phyloP scores from a whole-genome alignment of 768 basidiomycete genomes.

The Termitomyces sp. region DNA sequence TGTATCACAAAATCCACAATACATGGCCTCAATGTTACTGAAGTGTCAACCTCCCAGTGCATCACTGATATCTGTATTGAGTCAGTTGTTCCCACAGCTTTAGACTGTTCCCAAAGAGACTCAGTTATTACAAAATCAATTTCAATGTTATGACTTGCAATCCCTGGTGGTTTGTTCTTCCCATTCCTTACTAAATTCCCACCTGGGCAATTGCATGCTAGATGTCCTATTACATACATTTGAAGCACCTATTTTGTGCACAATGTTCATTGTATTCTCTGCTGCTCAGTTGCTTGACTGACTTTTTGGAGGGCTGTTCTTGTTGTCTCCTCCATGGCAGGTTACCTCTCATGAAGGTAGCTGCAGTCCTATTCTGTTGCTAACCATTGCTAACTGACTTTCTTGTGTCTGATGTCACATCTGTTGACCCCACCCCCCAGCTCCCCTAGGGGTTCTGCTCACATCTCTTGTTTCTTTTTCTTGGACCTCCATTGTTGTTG shows the following conservation, averaged over 20 bases:
- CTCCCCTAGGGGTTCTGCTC: too few relatives aligned
- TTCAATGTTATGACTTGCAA: constrained; percentile 8
- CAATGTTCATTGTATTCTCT: neutral
- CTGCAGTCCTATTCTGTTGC: too few relatives aligned
- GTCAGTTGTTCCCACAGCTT: too few relatives aligned
- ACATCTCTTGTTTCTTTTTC: too few relatives aligned
- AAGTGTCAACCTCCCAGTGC: neutral
- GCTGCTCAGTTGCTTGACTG: neutral
- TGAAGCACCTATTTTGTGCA: neutral
- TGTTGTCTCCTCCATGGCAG: neutral
- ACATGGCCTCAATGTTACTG: neutral
- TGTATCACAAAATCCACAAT: constrained; percentile 1
- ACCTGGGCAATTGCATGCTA: neutral
- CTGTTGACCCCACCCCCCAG: too few relatives aligned
- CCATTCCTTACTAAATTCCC: constrained; percentile 14
- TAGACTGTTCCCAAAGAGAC: too few relatives aligned
- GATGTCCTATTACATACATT: neutral
- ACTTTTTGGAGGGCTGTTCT: neutral
- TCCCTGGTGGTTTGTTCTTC: constrained; percentile 10
- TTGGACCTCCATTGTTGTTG: too few relatives aligned
- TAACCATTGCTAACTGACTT: too few relatives aligned
- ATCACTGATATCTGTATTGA: neutral
- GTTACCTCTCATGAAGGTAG: too few relatives aligned
- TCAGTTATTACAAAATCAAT: too few relatives aligned
- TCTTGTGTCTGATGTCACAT: too few relatives aligned